A percentile compares a stretch with the other conserved stretches of the same genome.
These are phyloP conservation scores for Cutaneotrichosporon sp. DNA, from an alignment of 1,284 basidiomycete species.

Conservation along the genomic window DNA sequence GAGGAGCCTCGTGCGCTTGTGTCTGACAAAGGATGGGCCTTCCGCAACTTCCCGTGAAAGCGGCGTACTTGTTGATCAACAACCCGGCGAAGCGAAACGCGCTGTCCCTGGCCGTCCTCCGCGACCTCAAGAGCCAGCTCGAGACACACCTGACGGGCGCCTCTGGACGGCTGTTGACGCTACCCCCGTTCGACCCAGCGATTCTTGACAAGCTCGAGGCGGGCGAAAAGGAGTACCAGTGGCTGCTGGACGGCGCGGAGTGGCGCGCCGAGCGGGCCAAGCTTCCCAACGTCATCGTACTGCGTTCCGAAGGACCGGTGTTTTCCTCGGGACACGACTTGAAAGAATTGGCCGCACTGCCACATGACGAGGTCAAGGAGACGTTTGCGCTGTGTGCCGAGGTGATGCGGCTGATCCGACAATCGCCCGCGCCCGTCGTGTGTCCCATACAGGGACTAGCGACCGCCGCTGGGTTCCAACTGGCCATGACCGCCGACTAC, in stretches of 20 bases:
- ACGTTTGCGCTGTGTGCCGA: conserved; percentile 21
- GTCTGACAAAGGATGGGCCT: conserved; percentile 5
- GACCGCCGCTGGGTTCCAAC: conserved; percentile 17
- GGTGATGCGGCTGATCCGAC: conserved; percentile 16
- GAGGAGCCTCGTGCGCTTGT: neutral
- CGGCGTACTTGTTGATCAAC: conserved; percentile 19
- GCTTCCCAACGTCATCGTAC: conserved; percentile 15
- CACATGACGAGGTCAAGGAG: conserved; percentile 18
- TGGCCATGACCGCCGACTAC: conserved; percentile 19
- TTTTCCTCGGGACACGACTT: conserved; percentile 19
- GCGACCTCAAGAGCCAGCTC: conserved; percentile 15
- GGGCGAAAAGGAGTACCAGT: conserved; percentile 4
- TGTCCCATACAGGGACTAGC: conserved; percentile 16
- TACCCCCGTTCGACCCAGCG: conserved; percentile 11
- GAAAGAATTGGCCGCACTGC: conserved; percentile 15
- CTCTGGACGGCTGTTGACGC: conserved; percentile 2
- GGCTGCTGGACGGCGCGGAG: conserved; percentile 10
- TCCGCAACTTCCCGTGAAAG: conserved; percentile 12
- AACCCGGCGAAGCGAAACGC: conserved; percentile 20
- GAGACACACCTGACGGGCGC: conserved; percentile 2
- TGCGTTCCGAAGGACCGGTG: conserved; percentile 16
- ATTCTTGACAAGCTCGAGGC: conserved; percentile 14
- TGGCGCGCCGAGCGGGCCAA: conserved; percentile 10
- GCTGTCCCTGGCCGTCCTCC: conserved; percentile 15
- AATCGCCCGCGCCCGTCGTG: conserved; percentile 14